Conservation (phyloP, 2,329 filamentous ascomycete species). For the Byssochlamys sp. region DNA sequence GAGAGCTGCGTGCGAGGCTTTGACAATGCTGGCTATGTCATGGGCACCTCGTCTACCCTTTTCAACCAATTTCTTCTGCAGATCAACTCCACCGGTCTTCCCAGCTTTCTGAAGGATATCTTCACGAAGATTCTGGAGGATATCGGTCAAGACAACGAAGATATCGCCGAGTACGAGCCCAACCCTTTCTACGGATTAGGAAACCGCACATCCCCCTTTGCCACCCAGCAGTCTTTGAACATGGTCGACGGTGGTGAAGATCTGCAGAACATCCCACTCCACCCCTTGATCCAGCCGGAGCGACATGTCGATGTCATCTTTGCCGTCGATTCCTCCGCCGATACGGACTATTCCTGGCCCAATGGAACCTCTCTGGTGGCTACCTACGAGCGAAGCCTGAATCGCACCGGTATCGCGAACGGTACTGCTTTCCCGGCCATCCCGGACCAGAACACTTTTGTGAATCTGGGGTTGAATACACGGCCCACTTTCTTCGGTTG, state of each 20-base stretch:
- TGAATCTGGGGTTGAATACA: slow-evolving; percentile 66
- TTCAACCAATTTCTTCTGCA: slow-evolving; percentile 70
- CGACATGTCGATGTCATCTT: slow-evolving; percentile 71
- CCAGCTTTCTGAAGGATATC: slow-evolving; percentile 42
- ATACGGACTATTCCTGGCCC: slow-evolving; percentile 60
- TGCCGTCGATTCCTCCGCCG: slow-evolving; percentile 67
- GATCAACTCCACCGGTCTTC: slow-evolving; percentile 47
- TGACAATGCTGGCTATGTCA: slow-evolving; percentile 71
- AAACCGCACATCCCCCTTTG: slow-evolving; percentile 49
- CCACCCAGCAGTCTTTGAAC: slow-evolving; percentile 47
- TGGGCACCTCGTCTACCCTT: slow-evolving; percentile 75
- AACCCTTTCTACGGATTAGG: slow-evolving; percentile 68
- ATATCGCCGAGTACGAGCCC: slow-evolving; percentile 64
- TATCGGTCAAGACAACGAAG: slow-evolving; percentile 53
- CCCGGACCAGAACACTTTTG: slow-evolving; percentile 65
- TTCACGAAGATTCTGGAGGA: slow-evolving; percentile 44
- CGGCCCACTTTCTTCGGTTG: slow-evolving; percentile 75
- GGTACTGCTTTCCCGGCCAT: slow-evolving; percentile 62
- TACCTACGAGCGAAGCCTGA: slow-evolving; percentile 59
- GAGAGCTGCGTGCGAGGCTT: slow-evolving; percentile 65
- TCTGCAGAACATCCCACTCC: slow-evolving; percentile 66
- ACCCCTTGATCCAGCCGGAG: slow-evolving; percentile 65
- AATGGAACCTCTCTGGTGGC: slow-evolving; percentile 67
- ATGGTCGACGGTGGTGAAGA: slow-evolving; percentile 73
- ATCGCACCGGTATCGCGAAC: slow-evolving; percentile 49